phyloP scores from a whole-genome alignment of 1,284 basidiomycete species.

The Rhodofomes roseus region DNA sequence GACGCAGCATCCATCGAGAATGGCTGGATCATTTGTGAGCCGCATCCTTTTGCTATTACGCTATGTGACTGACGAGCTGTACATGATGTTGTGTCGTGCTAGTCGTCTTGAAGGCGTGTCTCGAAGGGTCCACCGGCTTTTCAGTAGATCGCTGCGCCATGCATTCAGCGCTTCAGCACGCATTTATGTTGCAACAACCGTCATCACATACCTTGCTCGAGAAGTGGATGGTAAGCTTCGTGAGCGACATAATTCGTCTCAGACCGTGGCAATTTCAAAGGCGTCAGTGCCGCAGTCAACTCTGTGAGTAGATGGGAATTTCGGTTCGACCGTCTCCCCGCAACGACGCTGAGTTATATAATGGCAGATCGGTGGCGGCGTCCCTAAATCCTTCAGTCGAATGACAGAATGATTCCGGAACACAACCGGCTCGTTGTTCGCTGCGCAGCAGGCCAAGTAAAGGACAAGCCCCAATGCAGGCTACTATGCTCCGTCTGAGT shows the following conservation, averaged over 20 bases:
- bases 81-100: neutral
- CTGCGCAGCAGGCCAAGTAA: neutral
- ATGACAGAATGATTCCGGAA: neutral
- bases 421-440: neutral
- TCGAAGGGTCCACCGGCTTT: neutral
- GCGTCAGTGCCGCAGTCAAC: neutral
- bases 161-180: too few species aligned
- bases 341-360: too few species aligned
- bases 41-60: neutral
- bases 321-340: too few species aligned
- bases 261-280: neutral
- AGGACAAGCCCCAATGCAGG: neutral
- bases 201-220: neutral
- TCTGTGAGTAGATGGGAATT: too few species aligned
- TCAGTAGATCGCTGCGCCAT: neutral
- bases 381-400: neutral
- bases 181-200: too few species aligned
- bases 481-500: neutral
- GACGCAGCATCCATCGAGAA: neutral
- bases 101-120: neutral
- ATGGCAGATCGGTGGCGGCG: too few species aligned
- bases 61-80: neutral
- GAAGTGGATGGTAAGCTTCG: neutral
- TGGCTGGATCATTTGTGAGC: neutral
- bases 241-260: neutral